A percentile compares a stretch with the other conserved stretches of the same genome.
phyloP scores from a whole-genome alignment of 257 asterid genomes.

The Gentiana macrophylla region DNA sequence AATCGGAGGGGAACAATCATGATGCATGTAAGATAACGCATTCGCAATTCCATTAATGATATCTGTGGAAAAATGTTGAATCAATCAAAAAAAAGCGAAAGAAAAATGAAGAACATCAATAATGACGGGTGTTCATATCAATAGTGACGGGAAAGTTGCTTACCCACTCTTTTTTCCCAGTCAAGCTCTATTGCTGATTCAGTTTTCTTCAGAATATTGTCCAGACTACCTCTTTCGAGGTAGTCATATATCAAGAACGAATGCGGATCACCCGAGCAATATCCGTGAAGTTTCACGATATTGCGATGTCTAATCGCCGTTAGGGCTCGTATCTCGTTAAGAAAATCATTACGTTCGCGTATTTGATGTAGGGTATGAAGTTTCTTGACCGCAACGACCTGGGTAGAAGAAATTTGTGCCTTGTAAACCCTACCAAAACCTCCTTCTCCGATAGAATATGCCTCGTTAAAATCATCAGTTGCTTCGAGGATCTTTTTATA shows the following conservation, averaged over 20 bases:
- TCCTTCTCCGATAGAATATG: conserved; percentile 20
- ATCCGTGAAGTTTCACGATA: conserved; percentile 1
- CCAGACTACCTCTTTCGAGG: background rate
- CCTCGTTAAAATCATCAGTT: conserved; percentile 17
- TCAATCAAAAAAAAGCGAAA: conserved; percentile 26
- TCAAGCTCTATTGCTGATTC: conserved; percentile 16
- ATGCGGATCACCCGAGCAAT: conserved; percentile 7
- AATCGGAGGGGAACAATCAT: too few species aligned
- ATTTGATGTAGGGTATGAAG: background rate
- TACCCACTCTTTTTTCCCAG: conserved; percentile 12
- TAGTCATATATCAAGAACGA: conserved; percentile 9
- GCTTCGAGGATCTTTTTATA: conserved; percentile 18
- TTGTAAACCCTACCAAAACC: conserved; percentile 23
- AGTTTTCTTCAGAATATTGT: background rate
- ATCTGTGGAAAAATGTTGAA: background rate
- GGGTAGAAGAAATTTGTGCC: conserved; percentile 8
- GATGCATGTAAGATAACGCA: too few species aligned
- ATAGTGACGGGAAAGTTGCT: background rate
- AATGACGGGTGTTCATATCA: conserved; percentile 21
- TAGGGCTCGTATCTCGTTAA: conserved; percentile 19
- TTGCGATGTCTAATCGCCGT: conserved; percentile 20
- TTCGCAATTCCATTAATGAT: too few species aligned
- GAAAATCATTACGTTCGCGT: conserved; percentile 4
- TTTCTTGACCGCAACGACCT: conserved; percentile 8
- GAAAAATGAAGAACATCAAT: conserved; percentile 26